Conservation (phyloP, 2,329 filamentous ascomycete genomes). For the Fusarium secorum region DNA sequence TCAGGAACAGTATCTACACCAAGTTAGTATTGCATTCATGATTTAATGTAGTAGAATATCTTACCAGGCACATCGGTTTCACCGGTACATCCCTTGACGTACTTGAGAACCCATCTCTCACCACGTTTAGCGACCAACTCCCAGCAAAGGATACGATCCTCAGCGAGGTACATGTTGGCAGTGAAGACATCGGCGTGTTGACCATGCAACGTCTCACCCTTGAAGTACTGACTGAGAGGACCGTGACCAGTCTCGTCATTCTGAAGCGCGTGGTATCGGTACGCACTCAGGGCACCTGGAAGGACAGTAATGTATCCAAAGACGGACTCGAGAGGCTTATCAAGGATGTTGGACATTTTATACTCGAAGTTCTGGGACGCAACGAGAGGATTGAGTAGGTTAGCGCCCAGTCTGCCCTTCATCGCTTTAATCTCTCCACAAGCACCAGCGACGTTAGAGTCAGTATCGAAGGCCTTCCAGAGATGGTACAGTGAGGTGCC, state of each 20-base stretch:
- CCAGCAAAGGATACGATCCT: slow-evolving; percentile 91
- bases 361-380: slow-evolving; percentile 99
- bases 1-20: slow-evolving; percentile 83
- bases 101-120: slow-evolving; percentile 97
- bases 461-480: slow-evolving; percentile 98
- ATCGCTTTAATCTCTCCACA: slow-evolving; percentile 98
- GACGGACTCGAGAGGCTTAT: slow-evolving; percentile 95
- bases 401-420: slow-evolving; percentile 83
- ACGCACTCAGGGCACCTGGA: slow-evolving; percentile 92
- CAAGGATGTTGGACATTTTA: slow-evolving; percentile 99
- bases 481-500: slow-evolving; percentile 93
- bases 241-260: slow-evolving; percentile 97
- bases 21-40: slow-evolving; percentile 35
- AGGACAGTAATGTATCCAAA: slow-evolving; percentile 99
- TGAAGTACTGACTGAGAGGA: slow-evolving; percentile 97
- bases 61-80: slow-evolving; percentile 97
- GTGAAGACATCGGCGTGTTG: slow-evolving; percentile 97
- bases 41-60: slow-evolving; percentile 40
- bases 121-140: slow-evolving; percentile 94
- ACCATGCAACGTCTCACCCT: slow-evolving; percentile 95
- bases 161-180: slow-evolving; percentile 93
- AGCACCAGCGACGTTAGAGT: slow-evolving; percentile 95
- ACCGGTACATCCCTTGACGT: slow-evolving; percentile 94
- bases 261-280: slow-evolving; percentile 93
- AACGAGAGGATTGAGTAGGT: slow-evolving; percentile 91